Evolutionary conservation across 1,284 basidiomycete genomes (phyloP).

Genomic region (Wolfiporia cocos): DNA sequence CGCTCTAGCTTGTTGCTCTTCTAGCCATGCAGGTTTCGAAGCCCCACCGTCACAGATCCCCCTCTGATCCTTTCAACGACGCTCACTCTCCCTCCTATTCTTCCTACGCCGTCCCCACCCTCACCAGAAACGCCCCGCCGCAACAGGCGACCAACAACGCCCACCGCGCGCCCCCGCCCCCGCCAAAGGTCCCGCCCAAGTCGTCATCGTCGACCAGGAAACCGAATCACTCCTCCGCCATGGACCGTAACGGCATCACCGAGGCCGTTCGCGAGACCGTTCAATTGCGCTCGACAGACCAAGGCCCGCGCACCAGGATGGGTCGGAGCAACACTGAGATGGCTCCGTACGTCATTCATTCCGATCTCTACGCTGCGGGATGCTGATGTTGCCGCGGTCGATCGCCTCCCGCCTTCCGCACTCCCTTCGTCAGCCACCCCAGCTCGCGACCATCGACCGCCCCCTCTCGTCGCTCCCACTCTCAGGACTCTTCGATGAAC

Average conservation of each 20-base stretch:
- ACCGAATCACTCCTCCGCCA: conserved; percentile 15
- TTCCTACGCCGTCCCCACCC: conserved; percentile 27
- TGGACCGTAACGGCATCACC: conserved; percentile 36
- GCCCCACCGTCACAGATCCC: conserved; percentile 39
- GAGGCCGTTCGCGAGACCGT: conserved; percentile 66
- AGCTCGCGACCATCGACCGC: conserved; percentile 28
- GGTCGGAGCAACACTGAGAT: conserved; percentile 41
- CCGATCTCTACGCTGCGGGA: too few relatives aligned
- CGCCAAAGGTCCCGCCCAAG: conserved; percentile 31
- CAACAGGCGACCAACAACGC: conserved; percentile 21
- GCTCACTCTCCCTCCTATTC: conserved; percentile 33
- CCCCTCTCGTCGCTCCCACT: conserved; percentile 56
- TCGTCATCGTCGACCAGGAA: conserved; percentile 17
- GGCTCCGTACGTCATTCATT: conserved; percentile 31
- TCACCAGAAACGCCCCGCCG: conserved; percentile 23
- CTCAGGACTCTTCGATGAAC: conserved; percentile 54
- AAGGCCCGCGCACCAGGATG: conserved; percentile 33
- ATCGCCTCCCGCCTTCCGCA: too few relatives aligned
- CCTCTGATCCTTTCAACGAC: conserved; percentile 59
- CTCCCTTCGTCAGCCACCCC: conserved; percentile 15
- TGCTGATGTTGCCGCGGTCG: too few relatives aligned
- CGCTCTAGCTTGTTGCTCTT: conserved; percentile 3
- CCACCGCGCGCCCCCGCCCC: conserved; percentile 32
- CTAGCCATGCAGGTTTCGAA: conserved; percentile 26
- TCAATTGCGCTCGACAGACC: conserved; percentile 32